These are phyloP conservation scores for Globisporangium middletonii DNA, from an alignment of 352 stramenopile species.

Conservation along the genomic window DNA sequence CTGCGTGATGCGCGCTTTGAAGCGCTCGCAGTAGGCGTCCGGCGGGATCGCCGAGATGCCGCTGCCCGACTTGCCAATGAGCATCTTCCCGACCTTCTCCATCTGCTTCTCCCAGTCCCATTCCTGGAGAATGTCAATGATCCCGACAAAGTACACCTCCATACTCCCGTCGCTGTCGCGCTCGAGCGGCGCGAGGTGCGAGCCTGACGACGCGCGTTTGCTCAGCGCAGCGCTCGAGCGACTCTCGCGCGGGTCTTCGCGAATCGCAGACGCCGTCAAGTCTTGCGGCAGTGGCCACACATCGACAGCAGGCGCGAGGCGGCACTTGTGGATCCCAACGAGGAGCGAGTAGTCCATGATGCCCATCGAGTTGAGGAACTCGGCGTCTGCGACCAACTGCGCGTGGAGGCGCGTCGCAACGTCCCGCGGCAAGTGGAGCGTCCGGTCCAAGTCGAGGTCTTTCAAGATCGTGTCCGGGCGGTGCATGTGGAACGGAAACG, in stretches of 20 bases:
- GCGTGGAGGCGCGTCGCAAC: constrained; percentile 33
- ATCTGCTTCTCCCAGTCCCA: constrained; percentile 81
- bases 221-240: neutral
- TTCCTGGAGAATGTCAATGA: constrained; percentile 83
- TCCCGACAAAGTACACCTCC: constrained; percentile 78
- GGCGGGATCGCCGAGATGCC: constrained; percentile 64
- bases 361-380: constrained; percentile 59
- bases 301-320: constrained; percentile 15
- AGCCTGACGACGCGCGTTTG: constrained; percentile 1
- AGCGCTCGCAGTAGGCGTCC: constrained; percentile 59
- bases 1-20: constrained; percentile 49
- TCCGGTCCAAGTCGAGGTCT: constrained; percentile 52
- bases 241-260: constrained; percentile 17
- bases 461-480: constrained; percentile 68
- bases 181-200: constrained; percentile 20
- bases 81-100: constrained; percentile 67
- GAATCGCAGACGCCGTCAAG: constrained; percentile 5
- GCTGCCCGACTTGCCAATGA: constrained; percentile 54
- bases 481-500: constrained; percentile 39
- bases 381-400: constrained; percentile 47
- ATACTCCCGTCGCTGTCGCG: constrained; percentile 1
- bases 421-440: constrained; percentile 27
- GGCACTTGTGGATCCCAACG: constrained; percentile 63
- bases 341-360: constrained; percentile 83
- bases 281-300: too few relatives aligned